These are phyloP conservation scores for Planoprotostelium fungivorum DNA, from an alignment of 78 protist species.

Conservation along the genomic window DNA sequence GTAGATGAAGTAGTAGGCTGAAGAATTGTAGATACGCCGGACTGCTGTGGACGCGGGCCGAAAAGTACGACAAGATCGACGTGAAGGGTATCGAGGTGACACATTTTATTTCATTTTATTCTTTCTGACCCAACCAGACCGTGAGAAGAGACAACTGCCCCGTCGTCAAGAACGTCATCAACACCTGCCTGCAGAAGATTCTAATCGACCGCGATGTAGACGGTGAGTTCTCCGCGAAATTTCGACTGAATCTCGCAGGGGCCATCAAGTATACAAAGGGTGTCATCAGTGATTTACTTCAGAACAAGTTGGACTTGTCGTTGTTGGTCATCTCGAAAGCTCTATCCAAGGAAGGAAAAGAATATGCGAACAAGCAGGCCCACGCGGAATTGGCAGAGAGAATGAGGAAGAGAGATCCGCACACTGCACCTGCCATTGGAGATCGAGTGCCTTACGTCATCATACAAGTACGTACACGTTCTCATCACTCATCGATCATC, in stretches of 20 bases:
- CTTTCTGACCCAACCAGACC: conserved; percentile 45
- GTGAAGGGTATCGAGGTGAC: conserved; percentile 89
- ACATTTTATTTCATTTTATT: background rate
- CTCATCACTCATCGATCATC: too few relatives aligned
- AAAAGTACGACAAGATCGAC: conserved; percentile 94
- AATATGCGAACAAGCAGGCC: conserved; percentile 73
- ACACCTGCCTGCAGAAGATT: conserved; percentile 68
- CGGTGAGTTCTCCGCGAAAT: conserved; percentile 36
- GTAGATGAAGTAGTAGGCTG: background rate
- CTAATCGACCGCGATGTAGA: conserved; percentile 81
- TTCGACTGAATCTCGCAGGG: background rate
- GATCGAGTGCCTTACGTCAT: conserved; percentile 99
- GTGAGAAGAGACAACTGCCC: conserved; percentile 98
- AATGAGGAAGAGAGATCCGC: conserved; percentile 93
- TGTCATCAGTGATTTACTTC: conserved; percentile 83
- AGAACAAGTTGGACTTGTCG: conserved; percentile 93
- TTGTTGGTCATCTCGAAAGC: conserved; percentile 95
- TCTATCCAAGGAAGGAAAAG: conserved; percentile 62
- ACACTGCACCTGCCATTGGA: conserved; percentile 95
- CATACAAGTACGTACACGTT: too few relatives aligned
- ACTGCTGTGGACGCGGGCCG: conserved; percentile 90
- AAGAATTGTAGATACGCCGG: conserved; percentile 93
- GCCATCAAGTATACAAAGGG: conserved; percentile 67
- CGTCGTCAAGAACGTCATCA: conserved; percentile 83
- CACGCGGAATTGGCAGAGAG: conserved; percentile 97